phyloP scores from a whole-genome alignment of 1,284 basidiomycete species.

The Bondarzewia mesenterica region DNA sequence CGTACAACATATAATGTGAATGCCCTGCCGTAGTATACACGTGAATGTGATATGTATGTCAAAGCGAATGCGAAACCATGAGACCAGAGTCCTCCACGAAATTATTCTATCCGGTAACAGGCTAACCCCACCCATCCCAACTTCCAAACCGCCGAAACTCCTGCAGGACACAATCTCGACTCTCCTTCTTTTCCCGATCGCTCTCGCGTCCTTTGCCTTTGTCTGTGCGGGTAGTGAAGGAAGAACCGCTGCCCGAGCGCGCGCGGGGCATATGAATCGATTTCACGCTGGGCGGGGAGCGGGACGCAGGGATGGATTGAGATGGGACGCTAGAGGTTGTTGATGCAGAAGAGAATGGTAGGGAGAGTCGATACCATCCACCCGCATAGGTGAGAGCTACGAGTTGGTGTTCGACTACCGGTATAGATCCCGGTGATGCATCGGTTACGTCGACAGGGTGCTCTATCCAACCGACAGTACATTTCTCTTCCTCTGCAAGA shows the following conservation, averaged over 20 bases:
- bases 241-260: constrained; percentile 46
- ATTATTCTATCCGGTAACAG: not conserved
- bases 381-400: constrained; percentile 82
- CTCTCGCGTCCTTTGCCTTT: constrained; percentile 58
- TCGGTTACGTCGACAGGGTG: constrained; percentile 24
- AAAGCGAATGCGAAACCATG: not conserved
- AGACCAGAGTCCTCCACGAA: constrained; percentile 1
- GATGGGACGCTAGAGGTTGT: constrained; percentile 3
- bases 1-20: constrained; percentile 9
- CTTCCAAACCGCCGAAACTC: constrained; percentile 76
- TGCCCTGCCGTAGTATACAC: constrained; percentile 8
- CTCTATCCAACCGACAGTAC: constrained; percentile 79
- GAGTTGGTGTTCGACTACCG: constrained; percentile 59
- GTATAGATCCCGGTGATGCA: constrained; percentile 18
- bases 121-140: constrained; percentile 79
- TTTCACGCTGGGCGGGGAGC: constrained; percentile 34
- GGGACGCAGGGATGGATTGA: constrained; percentile 18
- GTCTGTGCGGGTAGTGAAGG: constrained; percentile 37
- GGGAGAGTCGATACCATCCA: constrained; percentile 85
- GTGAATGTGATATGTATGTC: constrained; percentile 12
- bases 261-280: constrained; percentile 29
- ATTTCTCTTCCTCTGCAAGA: constrained; percentile 74
- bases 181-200: constrained; percentile 51
- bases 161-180: constrained; percentile 56
- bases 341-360: constrained; percentile 33